Conservation (phyloP, 2,329 filamentous ascomycete genomes). For the Neonectria punicea region DNA sequence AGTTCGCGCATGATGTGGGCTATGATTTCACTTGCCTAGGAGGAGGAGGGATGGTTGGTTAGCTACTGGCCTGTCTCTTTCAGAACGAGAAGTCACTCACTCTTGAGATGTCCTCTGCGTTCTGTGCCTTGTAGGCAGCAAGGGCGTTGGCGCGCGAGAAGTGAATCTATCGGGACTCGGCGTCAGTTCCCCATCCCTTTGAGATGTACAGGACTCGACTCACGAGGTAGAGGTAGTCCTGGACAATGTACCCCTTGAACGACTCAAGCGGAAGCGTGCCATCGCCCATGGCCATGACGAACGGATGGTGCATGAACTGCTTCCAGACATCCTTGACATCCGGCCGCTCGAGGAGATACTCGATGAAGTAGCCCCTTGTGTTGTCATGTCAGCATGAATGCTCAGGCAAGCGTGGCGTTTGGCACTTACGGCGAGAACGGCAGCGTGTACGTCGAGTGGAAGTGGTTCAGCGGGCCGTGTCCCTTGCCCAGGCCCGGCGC, state of each 20-base stretch:
- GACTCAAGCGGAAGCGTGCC: slow-evolving; percentile 78
- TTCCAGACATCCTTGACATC: slow-evolving; percentile 82
- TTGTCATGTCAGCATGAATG: too few species aligned
- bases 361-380: slow-evolving; percentile 79
- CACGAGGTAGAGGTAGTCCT: slow-evolving; percentile 92
- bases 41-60: background rate
- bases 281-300: slow-evolving; percentile 80
- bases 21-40: slow-evolving; percentile 67
- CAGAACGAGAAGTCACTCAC: slow-evolving; percentile 58
- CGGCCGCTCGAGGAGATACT: slow-evolving; percentile 80
- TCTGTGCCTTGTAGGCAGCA: slow-evolving; percentile 84
- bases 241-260: slow-evolving; percentile 90
- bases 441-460: slow-evolving; percentile 75
- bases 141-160: slow-evolving; percentile 89
- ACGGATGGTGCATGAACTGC: slow-evolving; percentile 81
- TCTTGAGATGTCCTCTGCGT: slow-evolving; percentile 75
- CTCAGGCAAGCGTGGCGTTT: too few species aligned
- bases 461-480: slow-evolving; percentile 80
- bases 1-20: slow-evolving; percentile 83
- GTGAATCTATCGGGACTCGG: slow-evolving; percentile 67
- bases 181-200: background rate
- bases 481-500: slow-evolving; percentile 73
- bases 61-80: background rate
- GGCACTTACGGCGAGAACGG: slow-evolving; percentile 72
- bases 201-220: slow-evolving; percentile 29